Base-by-base conservation (phyloP, 1,139 yeast genomes). In the Magnusiomyces ingens region DNA sequence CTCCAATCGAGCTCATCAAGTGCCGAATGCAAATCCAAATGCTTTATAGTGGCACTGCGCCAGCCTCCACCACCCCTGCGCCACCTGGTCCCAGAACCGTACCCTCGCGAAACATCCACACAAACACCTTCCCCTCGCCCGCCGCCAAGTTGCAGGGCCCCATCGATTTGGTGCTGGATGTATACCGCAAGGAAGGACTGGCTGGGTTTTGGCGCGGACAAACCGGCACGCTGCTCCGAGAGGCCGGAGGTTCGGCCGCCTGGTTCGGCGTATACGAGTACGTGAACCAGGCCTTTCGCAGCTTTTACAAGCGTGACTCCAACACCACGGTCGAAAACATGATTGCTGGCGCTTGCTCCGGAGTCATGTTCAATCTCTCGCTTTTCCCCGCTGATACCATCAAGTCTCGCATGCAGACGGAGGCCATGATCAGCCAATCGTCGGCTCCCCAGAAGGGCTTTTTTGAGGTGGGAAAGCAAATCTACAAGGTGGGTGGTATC, bases 261-360 rank as follows among this genome's bases (percentile, higher is more conserved):
- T 91, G 97, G 97, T 91, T 91, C 70, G 94, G 96, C 0, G 80
- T 93, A 37, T 89, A 89, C 66, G 96, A 89, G 65, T 71, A 75
- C 50, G 71, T 80, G 44, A 73, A 76, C 44, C 68, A 68, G 3
- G 60, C 67, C 32, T 72, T 84, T 51, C 60, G 60, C 21, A 62
- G 65, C 3, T 63, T 62, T 21, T 57, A 67, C 0, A 57, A 60
- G 26, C 51, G 54, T 13, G 56, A 56, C 41, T 46, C 54, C 4
- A 59, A 59, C 40, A 72, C 79, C 12, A 76, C 80, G 10, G 64
- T 76, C 56, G 86, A 85, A 61, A 68, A 84, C 29, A 71, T 91
- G 62, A 55, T 77, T 1, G 82, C 95, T 57, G 98, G 99, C 51
- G 96, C 96, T 0, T 67, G 78, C 54, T 96, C 97, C 0, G 99